These are phyloP conservation scores for Citrus sinensis DNA, from an alignment of 345 rosid species.

Conservation along the genomic window DNA sequence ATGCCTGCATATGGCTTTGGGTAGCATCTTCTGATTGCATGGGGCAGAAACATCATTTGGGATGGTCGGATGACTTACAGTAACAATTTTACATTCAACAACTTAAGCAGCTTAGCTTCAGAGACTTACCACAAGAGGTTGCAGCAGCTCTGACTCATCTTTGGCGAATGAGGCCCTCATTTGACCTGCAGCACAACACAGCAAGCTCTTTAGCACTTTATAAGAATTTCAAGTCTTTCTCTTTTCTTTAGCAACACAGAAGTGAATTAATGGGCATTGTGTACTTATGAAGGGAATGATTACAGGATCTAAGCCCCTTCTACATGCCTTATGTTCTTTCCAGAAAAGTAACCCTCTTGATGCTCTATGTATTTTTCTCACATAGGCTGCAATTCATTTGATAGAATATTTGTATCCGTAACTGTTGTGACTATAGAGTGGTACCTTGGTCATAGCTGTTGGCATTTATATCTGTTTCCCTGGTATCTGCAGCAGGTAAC, in stretches of 20 bases:
- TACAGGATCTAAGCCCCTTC: background rate
- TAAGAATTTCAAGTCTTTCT: background rate
- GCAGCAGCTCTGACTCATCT: slow-evolving; percentile 28
- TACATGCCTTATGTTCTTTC: background rate
- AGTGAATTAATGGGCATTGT: background rate
- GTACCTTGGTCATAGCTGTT: slow-evolving; percentile 23
- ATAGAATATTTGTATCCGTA: background rate
- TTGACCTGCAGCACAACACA: slow-evolving; percentile 22
- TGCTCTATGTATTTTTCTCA: background rate
- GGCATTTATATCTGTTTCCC: slow-evolving; percentile 5
- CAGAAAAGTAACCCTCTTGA: background rate
- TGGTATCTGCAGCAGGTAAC: slow-evolving; percentile 5
- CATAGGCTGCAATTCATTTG: background rate
- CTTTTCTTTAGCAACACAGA: background rate
- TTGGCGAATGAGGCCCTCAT: background rate
- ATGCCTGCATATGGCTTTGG: slow-evolving; percentile 19
- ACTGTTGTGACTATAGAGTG: background rate
- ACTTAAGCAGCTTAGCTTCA: background rate
- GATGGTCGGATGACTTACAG: background rate
- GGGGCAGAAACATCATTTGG: background rate
- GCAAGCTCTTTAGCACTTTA: background rate
- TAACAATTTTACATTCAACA: background rate
- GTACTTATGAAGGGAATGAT: background rate
- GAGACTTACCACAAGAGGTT: slow-evolving; percentile 38
- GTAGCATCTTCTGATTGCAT: slow-evolving; percentile 23